Conservation (phyloP, 2,329 filamentous ascomycete genomes). For the Corynespora cassiicola region DNA sequence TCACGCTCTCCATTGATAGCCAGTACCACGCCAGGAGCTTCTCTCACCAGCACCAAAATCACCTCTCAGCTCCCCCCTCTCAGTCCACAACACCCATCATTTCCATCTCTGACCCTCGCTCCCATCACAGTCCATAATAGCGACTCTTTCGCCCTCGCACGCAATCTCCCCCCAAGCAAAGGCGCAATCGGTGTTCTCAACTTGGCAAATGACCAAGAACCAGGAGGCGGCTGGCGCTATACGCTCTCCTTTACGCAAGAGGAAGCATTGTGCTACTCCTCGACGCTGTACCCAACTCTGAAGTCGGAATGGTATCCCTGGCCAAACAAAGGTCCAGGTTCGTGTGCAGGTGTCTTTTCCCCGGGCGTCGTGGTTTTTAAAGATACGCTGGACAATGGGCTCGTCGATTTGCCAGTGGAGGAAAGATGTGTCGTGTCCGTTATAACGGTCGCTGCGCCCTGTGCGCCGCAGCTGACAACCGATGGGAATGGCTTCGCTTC, state of each 20-base stretch:
- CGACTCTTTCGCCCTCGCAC: conserved; percentile 26
- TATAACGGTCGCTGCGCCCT: conserved; percentile 27
- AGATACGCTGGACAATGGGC: conserved; percentile 23
- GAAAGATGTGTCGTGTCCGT: conserved; percentile 20
- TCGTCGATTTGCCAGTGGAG: conserved; percentile 15
- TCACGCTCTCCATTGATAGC: conserved; percentile 16
- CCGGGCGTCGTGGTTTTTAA: conserved; percentile 26
- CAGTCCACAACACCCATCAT: conserved; percentile 7
- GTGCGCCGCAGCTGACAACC: conserved; percentile 12
- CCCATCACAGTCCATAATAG: conserved; percentile 22
- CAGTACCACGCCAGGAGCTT: conserved; percentile 15
- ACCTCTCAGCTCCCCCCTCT: conserved; percentile 21
- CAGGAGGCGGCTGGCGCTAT: conserved; percentile 30
- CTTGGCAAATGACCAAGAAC: conserved; percentile 24
- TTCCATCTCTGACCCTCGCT: conserved; percentile 9
- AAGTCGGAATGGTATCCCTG: conserved; percentile 31
- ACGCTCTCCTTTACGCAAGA: conserved; percentile 26
- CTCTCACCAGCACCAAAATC: conserved; percentile 22
- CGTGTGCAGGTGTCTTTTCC: conserved; percentile 25
- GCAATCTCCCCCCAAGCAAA: conserved; percentile 4
- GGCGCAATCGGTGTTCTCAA: conserved; percentile 26
- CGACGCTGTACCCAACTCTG: conserved; percentile 23
- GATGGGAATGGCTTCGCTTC: conserved; percentile 16
- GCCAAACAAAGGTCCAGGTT: conserved; percentile 23
- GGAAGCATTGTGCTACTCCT: conserved; percentile 31